phyloP scores from a whole-genome alignment of 306 rosid species.

The Acacia confusa region DNA sequence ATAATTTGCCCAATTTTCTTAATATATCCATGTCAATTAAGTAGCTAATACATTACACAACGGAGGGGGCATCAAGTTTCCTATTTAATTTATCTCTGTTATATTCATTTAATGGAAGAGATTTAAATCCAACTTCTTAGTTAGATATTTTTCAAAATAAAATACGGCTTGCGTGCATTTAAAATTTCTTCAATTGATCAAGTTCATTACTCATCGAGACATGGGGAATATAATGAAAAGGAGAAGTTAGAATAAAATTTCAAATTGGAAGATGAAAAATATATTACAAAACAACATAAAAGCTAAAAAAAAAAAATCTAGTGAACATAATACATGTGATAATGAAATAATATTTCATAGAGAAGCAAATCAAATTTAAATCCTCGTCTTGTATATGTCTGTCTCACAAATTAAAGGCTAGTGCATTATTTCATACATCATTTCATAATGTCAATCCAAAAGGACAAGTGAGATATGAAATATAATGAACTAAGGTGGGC shows the following conservation, averaged over 20 bases:
- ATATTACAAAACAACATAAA: background rate
- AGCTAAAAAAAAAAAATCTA: background rate
- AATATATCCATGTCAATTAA: too few species aligned
- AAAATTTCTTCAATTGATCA: background rate
- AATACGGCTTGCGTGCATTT: background rate
- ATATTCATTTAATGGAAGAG: background rate
- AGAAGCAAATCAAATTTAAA: background rate
- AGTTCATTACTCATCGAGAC: too few species aligned
- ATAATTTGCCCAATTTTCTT: too few species aligned
- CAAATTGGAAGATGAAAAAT: background rate
- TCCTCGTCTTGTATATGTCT: background rate
- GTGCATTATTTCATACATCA: background rate
- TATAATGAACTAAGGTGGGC: constrained; percentile 25
- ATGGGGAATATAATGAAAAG: background rate
- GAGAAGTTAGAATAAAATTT: background rate
- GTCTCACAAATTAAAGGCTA: background rate
- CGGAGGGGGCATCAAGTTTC: background rate
- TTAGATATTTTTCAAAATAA: too few species aligned
- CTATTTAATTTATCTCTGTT: too few species aligned
- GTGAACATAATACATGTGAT: background rate
- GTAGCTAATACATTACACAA: too few species aligned
- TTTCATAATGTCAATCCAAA: constrained; percentile 40
- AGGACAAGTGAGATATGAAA: background rate
- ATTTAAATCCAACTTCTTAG: too few species aligned
- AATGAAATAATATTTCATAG: background rate